Evolutionary conservation across 805 yeast genomes (phyloP).

Genomic region (Metschnikowia continentalis): DNA sequence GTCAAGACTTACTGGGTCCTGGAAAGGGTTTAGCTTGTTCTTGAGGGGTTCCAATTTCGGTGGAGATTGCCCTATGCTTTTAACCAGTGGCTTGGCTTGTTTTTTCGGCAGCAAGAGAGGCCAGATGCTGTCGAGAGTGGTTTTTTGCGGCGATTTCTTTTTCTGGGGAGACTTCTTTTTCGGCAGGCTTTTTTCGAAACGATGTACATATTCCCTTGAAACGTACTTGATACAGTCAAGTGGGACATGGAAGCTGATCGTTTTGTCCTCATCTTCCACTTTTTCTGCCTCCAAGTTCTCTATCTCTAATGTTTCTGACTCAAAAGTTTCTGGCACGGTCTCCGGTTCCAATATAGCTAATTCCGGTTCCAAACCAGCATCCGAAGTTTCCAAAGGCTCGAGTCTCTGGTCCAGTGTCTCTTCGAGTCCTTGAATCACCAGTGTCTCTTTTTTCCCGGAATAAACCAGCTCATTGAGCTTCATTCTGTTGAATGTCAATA

Average conservation of each 20-base stretch:
- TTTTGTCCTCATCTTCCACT: constrained; percentile 9
- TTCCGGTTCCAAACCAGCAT: neutral
- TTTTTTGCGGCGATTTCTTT: constrained; percentile 20
- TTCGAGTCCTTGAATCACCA: neutral
- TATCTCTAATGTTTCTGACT: no score
- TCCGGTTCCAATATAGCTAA: neutral
- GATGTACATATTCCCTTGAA: constrained; percentile 13
- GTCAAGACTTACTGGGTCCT: neutral
- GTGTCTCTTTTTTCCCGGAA: neutral
- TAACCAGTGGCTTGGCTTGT: neutral
- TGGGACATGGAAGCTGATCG: constrained; percentile 16
- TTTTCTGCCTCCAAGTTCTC: no score
- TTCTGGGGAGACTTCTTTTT: constrained; percentile 16
- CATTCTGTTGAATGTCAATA: constrained; percentile 14
- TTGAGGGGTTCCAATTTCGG: neutral
- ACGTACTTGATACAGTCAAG: constrained; percentile 14
- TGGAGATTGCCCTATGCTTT: neutral
- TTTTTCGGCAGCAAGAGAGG: constrained; percentile 10
- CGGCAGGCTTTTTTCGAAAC: constrained; percentile 7
- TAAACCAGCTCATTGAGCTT: constrained; percentile 15
- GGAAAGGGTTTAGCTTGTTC: neutral
- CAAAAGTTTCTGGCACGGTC: no score
- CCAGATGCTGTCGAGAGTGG: constrained; percentile 25
- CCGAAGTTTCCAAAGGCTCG: neutral
- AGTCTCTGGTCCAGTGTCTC: no score